Conservation (phyloP, 2,329 filamentous ascomycete species). For the Aspergillus hiratsukae region DNA sequence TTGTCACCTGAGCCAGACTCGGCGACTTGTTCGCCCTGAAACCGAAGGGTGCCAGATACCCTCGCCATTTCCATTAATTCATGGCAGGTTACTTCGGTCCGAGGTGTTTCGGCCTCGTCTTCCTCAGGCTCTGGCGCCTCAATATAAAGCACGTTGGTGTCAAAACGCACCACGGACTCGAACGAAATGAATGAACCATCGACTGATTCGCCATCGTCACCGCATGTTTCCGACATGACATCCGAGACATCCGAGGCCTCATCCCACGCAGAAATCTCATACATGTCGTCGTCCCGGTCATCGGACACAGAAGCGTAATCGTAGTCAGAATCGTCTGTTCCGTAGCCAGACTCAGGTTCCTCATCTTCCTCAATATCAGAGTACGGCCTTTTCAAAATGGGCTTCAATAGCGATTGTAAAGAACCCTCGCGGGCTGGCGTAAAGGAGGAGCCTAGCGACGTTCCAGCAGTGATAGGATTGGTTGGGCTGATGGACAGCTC, state of each 20-base stretch:
- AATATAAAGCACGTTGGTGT: constrained; percentile 31
- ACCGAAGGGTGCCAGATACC: constrained; percentile 19
- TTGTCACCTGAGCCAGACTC: constrained; percentile 12
- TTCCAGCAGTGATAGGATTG: constrained; percentile 18
- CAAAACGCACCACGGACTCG: constrained; percentile 32
- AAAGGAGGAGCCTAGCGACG: constrained; percentile 19
- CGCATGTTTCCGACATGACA: constrained; percentile 23
- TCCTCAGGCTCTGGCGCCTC: constrained; percentile 24
- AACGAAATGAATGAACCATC: constrained; percentile 37
- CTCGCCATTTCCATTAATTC: constrained; percentile 36
- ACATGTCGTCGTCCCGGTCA: constrained; percentile 6
- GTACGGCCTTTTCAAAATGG: constrained; percentile 32
- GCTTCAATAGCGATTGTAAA: constrained; percentile 25
- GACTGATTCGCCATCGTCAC: constrained; percentile 28
- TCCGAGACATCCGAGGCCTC: constrained; percentile 9
- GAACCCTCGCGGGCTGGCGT: constrained; percentile 17
- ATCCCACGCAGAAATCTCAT: background rate
- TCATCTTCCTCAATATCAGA: constrained; percentile 21
- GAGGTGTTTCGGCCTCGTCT: constrained; percentile 15
- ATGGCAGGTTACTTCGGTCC: constrained; percentile 35
- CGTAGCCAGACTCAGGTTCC: constrained; percentile 36
- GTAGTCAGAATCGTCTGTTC: constrained; percentile 29
- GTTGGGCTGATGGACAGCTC: constrained; percentile 33
- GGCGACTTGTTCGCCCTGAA: constrained; percentile 16
- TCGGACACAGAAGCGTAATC: constrained; percentile 24